Conservation (phyloP, 148 eudicot species). For the Vaccinium myrtillus region DNA sequence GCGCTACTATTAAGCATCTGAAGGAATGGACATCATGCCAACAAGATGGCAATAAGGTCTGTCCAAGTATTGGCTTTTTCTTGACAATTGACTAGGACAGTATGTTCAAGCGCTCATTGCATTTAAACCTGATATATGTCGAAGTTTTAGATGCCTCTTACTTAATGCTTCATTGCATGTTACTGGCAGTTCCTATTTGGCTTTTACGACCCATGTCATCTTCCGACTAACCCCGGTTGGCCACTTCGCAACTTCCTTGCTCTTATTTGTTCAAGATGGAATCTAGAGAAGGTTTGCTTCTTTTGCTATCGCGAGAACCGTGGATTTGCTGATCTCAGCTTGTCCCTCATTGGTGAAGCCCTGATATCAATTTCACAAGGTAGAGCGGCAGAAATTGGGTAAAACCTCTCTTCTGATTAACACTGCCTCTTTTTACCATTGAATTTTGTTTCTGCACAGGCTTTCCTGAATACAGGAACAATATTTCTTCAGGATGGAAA, state of each 20-base stretch:
- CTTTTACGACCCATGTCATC: conserved; percentile 93
- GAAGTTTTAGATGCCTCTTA: conserved; percentile 6
- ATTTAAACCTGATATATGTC: background rate
- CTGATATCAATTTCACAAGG: conserved; percentile 73
- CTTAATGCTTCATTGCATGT: conserved; percentile 14
- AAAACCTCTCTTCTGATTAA: conserved; percentile 20
- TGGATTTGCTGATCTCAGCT: conserved; percentile 76
- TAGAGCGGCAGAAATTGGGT: conserved; percentile 36
- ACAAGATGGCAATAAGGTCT: conserved; percentile 66
- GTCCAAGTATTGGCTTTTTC: conserved; percentile 7
- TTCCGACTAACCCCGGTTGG: conserved; percentile 81
- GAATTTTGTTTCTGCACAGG: background rate
- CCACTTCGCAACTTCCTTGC: conserved; percentile 86
- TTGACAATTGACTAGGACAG: background rate
- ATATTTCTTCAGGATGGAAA: conserved; percentile 51
- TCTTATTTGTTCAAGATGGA: conserved; percentile 66
- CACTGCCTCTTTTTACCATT: conserved; percentile 2
- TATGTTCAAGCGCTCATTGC: background rate
- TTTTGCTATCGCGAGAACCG: conserved; percentile 89
- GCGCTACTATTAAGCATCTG: conserved; percentile 59
- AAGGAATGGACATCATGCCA: conserved; percentile 71
- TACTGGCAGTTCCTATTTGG: conserved; percentile 74
- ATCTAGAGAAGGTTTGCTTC: conserved; percentile 53
- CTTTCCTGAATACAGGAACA: background rate
- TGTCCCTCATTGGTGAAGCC: conserved; percentile 82